Evolutionary conservation across 805 yeast species (phyloP), one percentile per base, ranked within the genome.

Genomic region (Limtongozyma cylindracea): DNA sequence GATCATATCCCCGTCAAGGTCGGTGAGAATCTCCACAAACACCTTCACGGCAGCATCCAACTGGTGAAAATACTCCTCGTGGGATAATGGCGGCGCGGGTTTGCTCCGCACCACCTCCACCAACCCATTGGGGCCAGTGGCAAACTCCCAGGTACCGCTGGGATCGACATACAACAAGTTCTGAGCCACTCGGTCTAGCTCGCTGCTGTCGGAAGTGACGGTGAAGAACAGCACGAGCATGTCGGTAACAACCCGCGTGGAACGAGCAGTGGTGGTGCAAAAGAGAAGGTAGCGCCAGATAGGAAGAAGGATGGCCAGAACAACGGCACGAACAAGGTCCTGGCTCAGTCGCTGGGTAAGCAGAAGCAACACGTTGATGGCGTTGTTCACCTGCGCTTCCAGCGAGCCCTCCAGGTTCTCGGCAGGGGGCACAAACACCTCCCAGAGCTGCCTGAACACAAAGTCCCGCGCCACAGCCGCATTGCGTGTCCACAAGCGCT

Each of bases 291-390:
- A 61, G 4, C 51, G 39, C 70, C 70, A 63, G 31, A 45, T 12
- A 29, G 45, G 20, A 25, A 32, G 13, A 2, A 49, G 9, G 12
- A 52, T 37, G 2, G 56, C 56, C 12, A 32, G 28, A 19, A 51
- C 29, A 7, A 31, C 32, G 14, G 19, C 19, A 13, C 38, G 24
- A 8, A 51, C 30, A 4, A 41, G 47, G 1, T 32, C 21, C 3
- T 37, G 25, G 5, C 45, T 26, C 5, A 41, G 36, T 20, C 42
- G 38, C 31, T 63, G 63, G 0, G 69, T 44, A 7, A 76, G 31
- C 0, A 84, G 65, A 1, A 71, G 39, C n/a, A 70, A 30, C 1
- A 70, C 76, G 37, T 71, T 71, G 12, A 73, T 47, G 4, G 52
- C 47, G 37, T 71, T 67, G 31, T 72, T 70, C 11, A 73, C 37